Base-by-base conservation (phyloP, 169 alveolate genomes). In the Cryptosporidium parvum region DNA sequence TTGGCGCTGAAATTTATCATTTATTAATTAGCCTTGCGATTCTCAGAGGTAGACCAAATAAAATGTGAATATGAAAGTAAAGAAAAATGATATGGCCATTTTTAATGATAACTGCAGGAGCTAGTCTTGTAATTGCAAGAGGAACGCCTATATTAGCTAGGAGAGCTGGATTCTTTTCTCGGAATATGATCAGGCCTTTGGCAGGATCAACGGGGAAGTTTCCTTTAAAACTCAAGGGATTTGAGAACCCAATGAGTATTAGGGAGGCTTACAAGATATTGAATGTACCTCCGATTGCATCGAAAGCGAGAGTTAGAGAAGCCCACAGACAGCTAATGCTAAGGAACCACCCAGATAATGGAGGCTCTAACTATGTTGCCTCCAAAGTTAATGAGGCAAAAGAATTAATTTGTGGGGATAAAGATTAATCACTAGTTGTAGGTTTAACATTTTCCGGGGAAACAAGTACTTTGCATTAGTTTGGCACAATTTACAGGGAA, bases 361-460 rank as follows among this genome's bases (percentile, higher is more conserved):
- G 97, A 61, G 97, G 97, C 89, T 95, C 97, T 7, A 95, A 97
- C 9, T 95, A 95, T 61, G 85, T 95, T 39, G 97, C 97, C 14
- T 94, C 97, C n/a, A 95, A 95, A 53, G 97, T 95, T 33, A 95
- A 95, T 72, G 97, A 95, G 67, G 97, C 97, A 23, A 95, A 95
- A 84, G 97, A 95, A 59, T 31, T 80, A 8, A 80, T 80, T 9
- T 59, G 75, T 26, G 59, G 62, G n/a, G 89, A 80, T 2, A 62
- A 59, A n/a, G 62, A 67, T 16, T 10, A 26, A n/a, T 56, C 16
- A 56, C 35, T 26, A n/a, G 67, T 26, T 0, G 67, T 7, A 21
- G 18, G 23, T 21, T 2, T 10, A n/a, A 3, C 67, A 56, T 21
- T 23, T 26, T n/a, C 39, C 35, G 18, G 37, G 67, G 9, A 56